phyloP scores from a whole-genome alignment of 2,329 filamentous ascomycete genomes.

The Alternaria angustiovoidea region DNA sequence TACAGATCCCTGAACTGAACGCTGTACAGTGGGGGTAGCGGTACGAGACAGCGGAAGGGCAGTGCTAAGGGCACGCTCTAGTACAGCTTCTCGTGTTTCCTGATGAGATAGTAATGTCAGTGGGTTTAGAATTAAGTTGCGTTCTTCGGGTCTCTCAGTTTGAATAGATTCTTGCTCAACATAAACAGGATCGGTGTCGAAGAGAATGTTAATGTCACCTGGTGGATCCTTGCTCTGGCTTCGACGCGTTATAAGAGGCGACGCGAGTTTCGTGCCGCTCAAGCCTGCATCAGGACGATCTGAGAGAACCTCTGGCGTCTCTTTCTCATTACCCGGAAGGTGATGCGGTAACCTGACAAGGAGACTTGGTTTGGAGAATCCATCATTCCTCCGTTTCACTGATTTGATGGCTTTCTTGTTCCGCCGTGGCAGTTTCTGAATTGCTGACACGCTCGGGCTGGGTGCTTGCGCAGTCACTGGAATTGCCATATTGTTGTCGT shows the following conservation, averaged over 20 bases:
- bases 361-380: neutral
- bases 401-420: conserved; percentile 18
- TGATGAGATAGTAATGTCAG: neutral
- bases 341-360: conserved; percentile 3
- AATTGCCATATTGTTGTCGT: neutral
- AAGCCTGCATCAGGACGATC: neutral
- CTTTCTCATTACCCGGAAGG: neutral
- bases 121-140: neutral
- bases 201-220: neutral
- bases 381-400: conserved; percentile 1
- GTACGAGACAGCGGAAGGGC: neutral
- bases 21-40: neutral
- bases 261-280: neutral
- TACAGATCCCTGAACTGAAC: neutral
- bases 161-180: neutral
- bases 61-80: neutral
- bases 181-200: neutral
- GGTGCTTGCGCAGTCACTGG: neutral
- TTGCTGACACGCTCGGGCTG: neutral
- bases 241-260: neutral
- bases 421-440: neutral
- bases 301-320: neutral
- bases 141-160: neutral
- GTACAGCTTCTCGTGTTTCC: neutral
- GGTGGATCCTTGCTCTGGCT: neutral